Evolutionary conservation across 176 grass and related monocot genomes (phyloP), one percentile per base, ranked within the genome.

Genomic region (Aegilops bicornis): DNA sequence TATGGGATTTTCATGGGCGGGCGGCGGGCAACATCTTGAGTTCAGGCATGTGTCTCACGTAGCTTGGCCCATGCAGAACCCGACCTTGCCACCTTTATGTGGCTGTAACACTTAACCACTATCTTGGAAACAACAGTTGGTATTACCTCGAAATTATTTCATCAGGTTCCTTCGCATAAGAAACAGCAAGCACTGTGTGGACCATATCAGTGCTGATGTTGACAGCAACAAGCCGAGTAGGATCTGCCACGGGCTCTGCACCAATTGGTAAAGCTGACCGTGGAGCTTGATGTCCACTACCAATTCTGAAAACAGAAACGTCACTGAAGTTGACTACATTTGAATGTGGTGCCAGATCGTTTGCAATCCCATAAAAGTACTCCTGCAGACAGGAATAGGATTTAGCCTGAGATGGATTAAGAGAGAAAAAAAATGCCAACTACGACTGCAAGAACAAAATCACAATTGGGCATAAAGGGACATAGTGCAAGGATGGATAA

Each of bases 311-410:
- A 39, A 99, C 91, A 11, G 94, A 91, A 80, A 96, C 89, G 63
- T 99, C 94, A 82, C 79, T 90, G 69, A 99, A 99, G 74, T 96
- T 94, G 76, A 99, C 86, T 61, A 96, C 86, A 90, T 96, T 99
- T 85, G 97, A 96, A 73, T 94, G 97, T 68, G 97, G 94, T 35
- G 97, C 95, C 11, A 99, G 72, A 91, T 99, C 97, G 84, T 96
- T 99, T 80, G 89, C 62, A 76, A 94, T 89, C 43, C 97, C 97
- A 48, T 99, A 99, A 79, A 99, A 99, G 66, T 99, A 99, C 84
- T 99, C 97, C 97, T 96, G 82, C 30, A 83, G 79, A 74, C 15
- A 81, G 61, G 19, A 22, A 15, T 76, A 35, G 10, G 45, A n/a
- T 33, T 81, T 80, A 52, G 77, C 9, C 54, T 52, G 76, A 54